These are phyloP conservation scores for Crithidia acanthocephali DNA, from an alignment of 208 protist species.

Conservation along the genomic window DNA sequence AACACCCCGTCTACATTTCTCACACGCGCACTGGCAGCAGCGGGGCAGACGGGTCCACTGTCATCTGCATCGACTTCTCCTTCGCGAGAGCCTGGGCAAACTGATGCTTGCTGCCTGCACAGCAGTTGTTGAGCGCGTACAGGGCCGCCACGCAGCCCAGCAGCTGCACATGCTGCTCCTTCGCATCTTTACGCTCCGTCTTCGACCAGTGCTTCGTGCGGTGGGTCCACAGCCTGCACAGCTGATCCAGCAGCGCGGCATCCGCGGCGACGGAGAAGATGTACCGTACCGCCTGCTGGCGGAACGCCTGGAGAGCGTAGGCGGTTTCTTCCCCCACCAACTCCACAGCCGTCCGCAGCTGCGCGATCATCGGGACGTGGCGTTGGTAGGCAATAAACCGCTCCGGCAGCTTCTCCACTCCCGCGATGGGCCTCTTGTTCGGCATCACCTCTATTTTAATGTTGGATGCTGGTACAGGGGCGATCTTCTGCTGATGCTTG, in stretches of 20 bases:
- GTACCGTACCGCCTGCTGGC: slow-evolving; percentile 59
- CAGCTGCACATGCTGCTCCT: slow-evolving; percentile 31
- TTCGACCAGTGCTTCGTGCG: slow-evolving; percentile 41
- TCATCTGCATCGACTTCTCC: slow-evolving; percentile 27
- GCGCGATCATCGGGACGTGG: slow-evolving; percentile 55
- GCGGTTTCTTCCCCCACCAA: slow-evolving; percentile 31
- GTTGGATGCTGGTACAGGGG: slow-evolving; percentile 27
- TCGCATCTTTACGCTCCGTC: slow-evolving; percentile 34
- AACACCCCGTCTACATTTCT: background rate
- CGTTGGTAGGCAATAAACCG: slow-evolving; percentile 54
- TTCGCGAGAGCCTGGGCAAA: slow-evolving; percentile 48
- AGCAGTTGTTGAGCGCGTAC: slow-evolving; percentile 63
- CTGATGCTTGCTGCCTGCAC: slow-evolving; percentile 25
- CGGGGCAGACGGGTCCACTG: slow-evolving; percentile 36
- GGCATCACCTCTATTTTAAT: slow-evolving; percentile 44
- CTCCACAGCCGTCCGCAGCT: slow-evolving; percentile 57
- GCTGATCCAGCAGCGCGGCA: slow-evolving; percentile 60
- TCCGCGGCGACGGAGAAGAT: slow-evolving; percentile 57
- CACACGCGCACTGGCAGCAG: slow-evolving; percentile 42
- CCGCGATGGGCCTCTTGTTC: slow-evolving; percentile 19
- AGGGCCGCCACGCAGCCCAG: slow-evolving; percentile 47
- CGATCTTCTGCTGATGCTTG: slow-evolving; percentile 26
- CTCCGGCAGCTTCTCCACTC: slow-evolving; percentile 36
- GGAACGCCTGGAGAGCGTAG: slow-evolving; percentile 47
- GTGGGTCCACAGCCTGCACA: slow-evolving; percentile 49